Percentiles rank a stretch among this genome's conserved stretches.
These are phyloP conservation scores for Thelonectria olida DNA, from an alignment of 2,329 filamentous ascomycete genomes.

Conservation along the genomic window DNA sequence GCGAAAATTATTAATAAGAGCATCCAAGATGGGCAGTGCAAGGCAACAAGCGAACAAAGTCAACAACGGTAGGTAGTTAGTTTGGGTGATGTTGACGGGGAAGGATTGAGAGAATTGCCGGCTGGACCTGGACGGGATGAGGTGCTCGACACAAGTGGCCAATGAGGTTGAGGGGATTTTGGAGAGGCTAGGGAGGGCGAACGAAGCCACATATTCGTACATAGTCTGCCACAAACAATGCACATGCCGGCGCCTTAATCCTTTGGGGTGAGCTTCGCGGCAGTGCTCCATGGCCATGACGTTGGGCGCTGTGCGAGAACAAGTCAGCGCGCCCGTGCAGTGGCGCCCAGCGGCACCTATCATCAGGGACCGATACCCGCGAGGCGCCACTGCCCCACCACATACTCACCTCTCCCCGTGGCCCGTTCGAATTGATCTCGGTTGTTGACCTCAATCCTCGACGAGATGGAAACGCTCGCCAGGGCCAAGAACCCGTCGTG, in stretches of 20 bases:
- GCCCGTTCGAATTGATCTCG: background rate
- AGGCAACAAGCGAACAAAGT: background rate
- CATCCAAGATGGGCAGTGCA: background rate
- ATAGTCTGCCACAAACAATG: background rate
- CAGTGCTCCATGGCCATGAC: constrained; percentile 6
- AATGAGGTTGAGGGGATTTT: constrained; percentile 7
- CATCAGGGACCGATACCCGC: background rate
- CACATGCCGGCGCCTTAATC: background rate
- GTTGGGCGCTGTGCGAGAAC: background rate
- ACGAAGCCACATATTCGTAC: background rate
- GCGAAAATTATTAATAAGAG: background rate
- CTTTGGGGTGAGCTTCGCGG: constrained; percentile 1
- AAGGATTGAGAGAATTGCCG: background rate
- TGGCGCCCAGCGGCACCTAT: background rate
- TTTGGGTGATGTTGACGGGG: background rate
- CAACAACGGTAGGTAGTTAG: background rate
- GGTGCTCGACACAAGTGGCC: constrained; percentile 13
- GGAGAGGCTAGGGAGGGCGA: background rate
- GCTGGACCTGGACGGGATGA: constrained; percentile 13
- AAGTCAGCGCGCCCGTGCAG: background rate
- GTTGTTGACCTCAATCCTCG: background rate
- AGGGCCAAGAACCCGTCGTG: background rate
- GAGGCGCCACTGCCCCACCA: background rate
- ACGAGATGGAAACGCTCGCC: background rate
- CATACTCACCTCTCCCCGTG: no score